Conservation (phyloP, 2,329 filamentous ascomycete species). For the Penicillium sp. region DNA sequence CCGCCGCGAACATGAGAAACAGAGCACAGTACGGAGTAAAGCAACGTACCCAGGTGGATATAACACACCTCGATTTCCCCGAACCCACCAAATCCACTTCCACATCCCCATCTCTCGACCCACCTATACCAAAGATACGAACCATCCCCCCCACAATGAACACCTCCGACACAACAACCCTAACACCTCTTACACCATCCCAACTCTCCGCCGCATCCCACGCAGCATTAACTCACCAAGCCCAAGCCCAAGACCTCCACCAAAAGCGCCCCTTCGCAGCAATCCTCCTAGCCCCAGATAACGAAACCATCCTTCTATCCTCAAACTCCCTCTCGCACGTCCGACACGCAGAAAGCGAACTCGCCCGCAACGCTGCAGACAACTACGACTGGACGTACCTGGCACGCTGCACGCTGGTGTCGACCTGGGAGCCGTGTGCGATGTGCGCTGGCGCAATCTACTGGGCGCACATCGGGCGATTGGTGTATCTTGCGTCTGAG, state of each 20-base stretch:
- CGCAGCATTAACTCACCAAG: slow-evolving; percentile 46
- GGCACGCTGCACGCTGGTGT: slow-evolving; percentile 51
- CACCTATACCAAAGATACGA: background rate
- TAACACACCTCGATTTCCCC: background rate
- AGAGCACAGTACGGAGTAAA: background rate
- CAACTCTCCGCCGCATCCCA: slow-evolving; percentile 45
- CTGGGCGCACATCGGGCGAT: slow-evolving; percentile 55
- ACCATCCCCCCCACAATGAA: background rate
- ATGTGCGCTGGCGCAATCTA: slow-evolving; percentile 53
- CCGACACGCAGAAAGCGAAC: slow-evolving; percentile 53
- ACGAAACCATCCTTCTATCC: slow-evolving; percentile 49
- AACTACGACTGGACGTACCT: slow-evolving; percentile 53
- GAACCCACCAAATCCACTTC: background rate
- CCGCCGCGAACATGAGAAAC: slow-evolving; percentile 10
- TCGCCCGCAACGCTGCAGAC: slow-evolving; percentile 50
- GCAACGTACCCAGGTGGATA: no score
- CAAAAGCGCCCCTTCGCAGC: slow-evolving; percentile 53
- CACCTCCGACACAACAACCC: background rate
- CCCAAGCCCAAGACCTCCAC: slow-evolving; percentile 43
- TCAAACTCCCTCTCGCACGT: slow-evolving; percentile 55
- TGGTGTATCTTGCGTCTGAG: slow-evolving; percentile 54
- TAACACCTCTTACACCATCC: slow-evolving; percentile 32
- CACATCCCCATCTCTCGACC: background rate
- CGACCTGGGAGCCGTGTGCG: slow-evolving; percentile 57
- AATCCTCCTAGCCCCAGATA: slow-evolving; percentile 51